phyloP scores from a whole-genome alignment of 2,329 filamentous ascomycete species.

The Neofusicoccum laricinum region DNA sequence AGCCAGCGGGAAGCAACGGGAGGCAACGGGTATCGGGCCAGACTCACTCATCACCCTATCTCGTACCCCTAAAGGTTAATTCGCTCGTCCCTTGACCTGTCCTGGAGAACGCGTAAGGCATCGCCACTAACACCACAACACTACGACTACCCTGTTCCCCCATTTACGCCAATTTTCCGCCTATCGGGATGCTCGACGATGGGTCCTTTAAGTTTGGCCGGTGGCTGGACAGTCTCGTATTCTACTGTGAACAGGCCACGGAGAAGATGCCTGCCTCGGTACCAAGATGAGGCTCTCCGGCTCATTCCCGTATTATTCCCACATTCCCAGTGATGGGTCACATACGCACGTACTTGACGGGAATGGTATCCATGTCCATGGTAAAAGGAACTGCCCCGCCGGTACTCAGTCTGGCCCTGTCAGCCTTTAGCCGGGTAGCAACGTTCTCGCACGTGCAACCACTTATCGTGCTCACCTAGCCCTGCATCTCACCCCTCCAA shows the following conservation, averaged over 20 bases:
- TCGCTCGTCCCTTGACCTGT: background rate
- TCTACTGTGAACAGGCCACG: background rate
- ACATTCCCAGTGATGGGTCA: background rate
- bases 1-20: slow-evolving; percentile 1
- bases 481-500: background rate
- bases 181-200: background rate
- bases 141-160: background rate
- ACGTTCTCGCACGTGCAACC: background rate
- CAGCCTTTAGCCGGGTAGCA: background rate
- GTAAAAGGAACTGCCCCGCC: background rate
- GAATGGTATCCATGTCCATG: background rate
- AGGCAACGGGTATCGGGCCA: slow-evolving; percentile 5
- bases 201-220: background rate
- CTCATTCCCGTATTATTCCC: background rate
- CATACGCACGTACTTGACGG: background rate
- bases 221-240: background rate
- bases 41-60: slow-evolving; percentile 11
- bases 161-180: slow-evolving; percentile 1
- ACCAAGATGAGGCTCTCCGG: background rate
- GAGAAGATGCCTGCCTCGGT: background rate
- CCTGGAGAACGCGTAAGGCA: background rate
- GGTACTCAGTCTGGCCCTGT: background rate
- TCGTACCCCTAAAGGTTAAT: background rate
- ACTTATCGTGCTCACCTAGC: background rate
- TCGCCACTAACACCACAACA: background rate